Percentiles rank a stretch among this genome's conserved stretches.
phyloP scores from a whole-genome alignment of 2,329 filamentous ascomycete species.

The Trichoderma endophyticum region DNA sequence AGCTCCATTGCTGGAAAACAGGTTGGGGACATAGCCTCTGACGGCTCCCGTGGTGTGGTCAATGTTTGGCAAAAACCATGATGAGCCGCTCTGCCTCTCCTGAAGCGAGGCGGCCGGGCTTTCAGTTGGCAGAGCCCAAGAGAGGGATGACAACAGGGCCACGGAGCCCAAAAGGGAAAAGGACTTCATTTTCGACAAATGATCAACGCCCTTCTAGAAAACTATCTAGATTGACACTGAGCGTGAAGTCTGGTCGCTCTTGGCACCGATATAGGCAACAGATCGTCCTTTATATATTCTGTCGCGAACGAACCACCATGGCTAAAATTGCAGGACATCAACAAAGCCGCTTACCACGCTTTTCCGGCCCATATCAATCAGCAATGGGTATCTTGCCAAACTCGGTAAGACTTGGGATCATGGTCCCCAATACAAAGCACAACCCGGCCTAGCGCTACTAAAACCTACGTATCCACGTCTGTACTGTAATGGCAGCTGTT shows the following conservation, averaged over 20 bases:
- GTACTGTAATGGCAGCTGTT: not conserved
- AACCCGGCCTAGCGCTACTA: not conserved
- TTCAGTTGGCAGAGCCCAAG: slow-evolving; percentile 10
- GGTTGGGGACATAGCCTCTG: slow-evolving; percentile 22
- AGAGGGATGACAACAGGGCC: slow-evolving; percentile 11
- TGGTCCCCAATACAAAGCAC: not conserved
- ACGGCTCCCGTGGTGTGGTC: slow-evolving; percentile 23
- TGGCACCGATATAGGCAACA: not conserved
- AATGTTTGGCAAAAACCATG: slow-evolving; percentile 25
- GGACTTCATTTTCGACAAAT: slow-evolving; percentile 12
- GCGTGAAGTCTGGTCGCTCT: not conserved
- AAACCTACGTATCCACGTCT: slow-evolving; percentile 6
- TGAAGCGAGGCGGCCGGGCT: not conserved
- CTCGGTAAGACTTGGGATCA: not conserved
- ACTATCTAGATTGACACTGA: not conserved
- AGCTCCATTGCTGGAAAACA: slow-evolving; percentile 14
- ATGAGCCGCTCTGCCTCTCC: slow-evolving; percentile 18
- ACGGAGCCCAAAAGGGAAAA: slow-evolving; percentile 16
- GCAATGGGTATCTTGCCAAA: not conserved
- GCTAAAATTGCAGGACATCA: slow-evolving; percentile 4
- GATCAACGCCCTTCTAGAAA: slow-evolving; percentile 10
- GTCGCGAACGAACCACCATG: not conserved
- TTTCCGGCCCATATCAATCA: not conserved
- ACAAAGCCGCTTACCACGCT: not conserved
- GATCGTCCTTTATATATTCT: slow-evolving; percentile 13